Evolutionary conservation across 2,329 filamentous ascomycete genomes (phyloP).

Genomic region (Macrophomina phaseolina): DNA sequence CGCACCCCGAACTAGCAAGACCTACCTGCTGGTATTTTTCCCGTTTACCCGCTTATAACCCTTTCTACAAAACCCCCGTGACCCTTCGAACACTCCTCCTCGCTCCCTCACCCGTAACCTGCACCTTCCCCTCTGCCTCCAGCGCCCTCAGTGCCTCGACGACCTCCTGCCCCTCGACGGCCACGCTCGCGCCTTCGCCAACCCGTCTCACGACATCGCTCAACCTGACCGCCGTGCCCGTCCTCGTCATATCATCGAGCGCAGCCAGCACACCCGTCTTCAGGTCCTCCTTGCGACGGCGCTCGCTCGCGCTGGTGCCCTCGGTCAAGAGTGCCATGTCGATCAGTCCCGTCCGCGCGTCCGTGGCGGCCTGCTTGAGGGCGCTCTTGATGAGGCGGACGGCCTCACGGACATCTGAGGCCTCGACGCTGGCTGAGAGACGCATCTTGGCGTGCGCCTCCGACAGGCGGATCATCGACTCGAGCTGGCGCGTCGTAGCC

Average conservation of each 20-base stretch:
- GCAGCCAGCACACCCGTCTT: slow-evolving; percentile 77
- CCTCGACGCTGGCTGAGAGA: slow-evolving; percentile 75
- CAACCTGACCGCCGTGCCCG: slow-evolving; percentile 69
- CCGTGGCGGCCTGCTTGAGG: slow-evolving; percentile 96
- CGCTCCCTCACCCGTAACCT: slow-evolving; percentile 81
- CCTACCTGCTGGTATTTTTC: no score
- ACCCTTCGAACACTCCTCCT: slow-evolving; percentile 82
- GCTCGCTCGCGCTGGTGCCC: slow-evolving; percentile 87
- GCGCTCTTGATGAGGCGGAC: slow-evolving; percentile 92
- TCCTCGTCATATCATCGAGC: slow-evolving; percentile 79
- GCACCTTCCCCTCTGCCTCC: slow-evolving; percentile 83
- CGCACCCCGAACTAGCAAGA: no score
- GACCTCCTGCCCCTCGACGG: slow-evolving; percentile 81
- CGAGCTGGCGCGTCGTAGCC: slow-evolving; percentile 92
- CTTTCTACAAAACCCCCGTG: slow-evolving; percentile 55
- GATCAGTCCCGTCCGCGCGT: slow-evolving; percentile 86
- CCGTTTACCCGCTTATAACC: neutral
- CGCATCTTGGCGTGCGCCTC: slow-evolving; percentile 99
- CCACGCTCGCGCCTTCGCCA: slow-evolving; percentile 62
- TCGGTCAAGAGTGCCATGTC: slow-evolving; percentile 97
- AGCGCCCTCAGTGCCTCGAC: slow-evolving; percentile 77
- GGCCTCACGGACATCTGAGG: slow-evolving; percentile 84
- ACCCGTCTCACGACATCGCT: slow-evolving; percentile 77
- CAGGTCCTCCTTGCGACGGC: slow-evolving; percentile 80
- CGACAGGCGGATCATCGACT: slow-evolving; percentile 96